Percentiles rank a stretch among this genome's conserved stretches.
These are phyloP conservation scores for Talaromyces funiculosus DNA, from an alignment of 2,329 filamentous ascomycete species.

Conservation along the genomic window DNA sequence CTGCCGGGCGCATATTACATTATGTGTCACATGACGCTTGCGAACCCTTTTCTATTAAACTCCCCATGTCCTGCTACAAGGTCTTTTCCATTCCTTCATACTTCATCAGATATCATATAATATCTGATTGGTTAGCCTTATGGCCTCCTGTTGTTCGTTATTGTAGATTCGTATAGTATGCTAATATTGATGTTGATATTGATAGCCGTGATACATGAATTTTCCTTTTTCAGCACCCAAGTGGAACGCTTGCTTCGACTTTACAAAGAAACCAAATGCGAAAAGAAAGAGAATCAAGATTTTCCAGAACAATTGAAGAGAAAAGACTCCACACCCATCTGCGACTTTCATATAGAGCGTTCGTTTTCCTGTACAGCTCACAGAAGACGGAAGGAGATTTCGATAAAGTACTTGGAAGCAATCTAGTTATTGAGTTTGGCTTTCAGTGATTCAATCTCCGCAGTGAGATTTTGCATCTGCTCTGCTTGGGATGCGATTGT, in stretches of 20 bases:
- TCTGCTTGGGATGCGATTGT: conserved; percentile 72
- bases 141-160: background rate
- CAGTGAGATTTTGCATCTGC: conserved; percentile 64
- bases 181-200: background rate
- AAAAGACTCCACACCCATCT: background rate
- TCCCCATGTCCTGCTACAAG: too few relatives aligned
- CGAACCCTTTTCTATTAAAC: background rate
- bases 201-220: background rate
- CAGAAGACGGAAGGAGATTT: background rate
- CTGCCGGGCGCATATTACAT: background rate
- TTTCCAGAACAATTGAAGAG: background rate
- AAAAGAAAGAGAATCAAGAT: background rate
- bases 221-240: background rate
- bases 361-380: background rate
- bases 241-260: conserved; percentile 6
- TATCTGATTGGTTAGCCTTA: too few relatives aligned
- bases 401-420: background rate
- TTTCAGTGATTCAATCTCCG: conserved; percentile 75
- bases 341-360: background rate
- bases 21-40: background rate
- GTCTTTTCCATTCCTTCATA: too few relatives aligned
- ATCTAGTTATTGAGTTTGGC: conserved; percentile 9
- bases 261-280: background rate
- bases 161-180: background rate
- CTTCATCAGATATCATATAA: too few relatives aligned